Evolutionary conservation across 2,329 filamentous ascomycete species (phyloP).

Genomic region (Coniochaeta ligniaria): DNA sequence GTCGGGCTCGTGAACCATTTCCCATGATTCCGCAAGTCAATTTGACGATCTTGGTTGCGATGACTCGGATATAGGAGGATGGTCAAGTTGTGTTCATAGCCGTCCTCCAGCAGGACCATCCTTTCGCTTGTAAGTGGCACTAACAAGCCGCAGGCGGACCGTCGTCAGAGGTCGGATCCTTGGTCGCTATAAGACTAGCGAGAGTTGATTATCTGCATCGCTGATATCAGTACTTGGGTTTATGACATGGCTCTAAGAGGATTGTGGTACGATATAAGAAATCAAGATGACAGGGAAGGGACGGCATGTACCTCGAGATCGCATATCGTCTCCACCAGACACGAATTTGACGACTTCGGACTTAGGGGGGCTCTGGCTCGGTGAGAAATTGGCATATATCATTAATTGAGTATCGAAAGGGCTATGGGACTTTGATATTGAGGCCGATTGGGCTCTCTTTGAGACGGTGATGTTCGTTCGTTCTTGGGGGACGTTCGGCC

Average conservation of each 20-base stretch:
- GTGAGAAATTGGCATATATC: background rate
- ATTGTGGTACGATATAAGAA: conserved; percentile 3
- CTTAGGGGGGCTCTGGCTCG: background rate
- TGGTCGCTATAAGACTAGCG: background rate
- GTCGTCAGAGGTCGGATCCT: background rate
- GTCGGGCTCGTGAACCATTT: conserved; percentile 22
- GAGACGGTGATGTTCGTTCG: conserved; percentile 2
- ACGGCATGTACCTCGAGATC: conserved; percentile 2
- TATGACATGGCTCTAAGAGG: background rate
- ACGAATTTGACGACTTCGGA: background rate
- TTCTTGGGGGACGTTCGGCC: background rate
- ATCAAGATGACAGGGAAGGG: background rate
- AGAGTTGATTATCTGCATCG: background rate
- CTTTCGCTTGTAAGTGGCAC: background rate
- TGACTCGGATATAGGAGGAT: background rate
- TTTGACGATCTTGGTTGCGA: background rate
- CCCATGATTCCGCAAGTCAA: conserved; percentile 19
- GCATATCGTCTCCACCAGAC: conserved; percentile 2
- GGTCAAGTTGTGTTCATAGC: background rate
- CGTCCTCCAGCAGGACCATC: background rate
- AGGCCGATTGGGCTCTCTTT: background rate
- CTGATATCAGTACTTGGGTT: background rate
- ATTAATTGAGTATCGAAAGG: background rate
- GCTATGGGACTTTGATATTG: background rate
- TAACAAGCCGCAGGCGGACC: background rate